phyloP scores from a whole-genome alignment of 2,329 filamentous ascomycete species.

The Penicillium sp. region DNA sequence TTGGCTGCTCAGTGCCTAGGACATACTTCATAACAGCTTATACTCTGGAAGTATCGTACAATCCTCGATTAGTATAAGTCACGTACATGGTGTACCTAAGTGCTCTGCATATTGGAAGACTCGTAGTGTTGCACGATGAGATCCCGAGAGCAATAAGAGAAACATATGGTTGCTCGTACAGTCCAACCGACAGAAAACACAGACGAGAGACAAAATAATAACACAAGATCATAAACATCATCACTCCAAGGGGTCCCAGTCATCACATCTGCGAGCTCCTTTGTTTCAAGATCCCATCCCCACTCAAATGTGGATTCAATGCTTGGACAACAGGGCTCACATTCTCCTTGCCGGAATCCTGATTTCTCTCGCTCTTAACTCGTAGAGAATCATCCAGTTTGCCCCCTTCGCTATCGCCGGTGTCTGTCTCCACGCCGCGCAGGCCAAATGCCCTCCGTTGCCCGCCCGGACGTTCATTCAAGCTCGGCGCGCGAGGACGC shows the following conservation, averaged over 20 bases:
- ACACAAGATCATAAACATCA: not conserved
- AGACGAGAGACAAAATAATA: not conserved
- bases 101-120: not conserved
- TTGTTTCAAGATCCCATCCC: slow-evolving; percentile 11
- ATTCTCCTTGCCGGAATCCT: slow-evolving; percentile 9
- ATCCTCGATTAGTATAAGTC: not conserved
- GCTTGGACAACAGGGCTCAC: slow-evolving; percentile 3
- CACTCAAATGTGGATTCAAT: slow-evolving; percentile 1
- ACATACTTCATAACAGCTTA: not conserved
- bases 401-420: slow-evolving; percentile 8
- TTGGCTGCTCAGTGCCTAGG: not conserved
- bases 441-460: slow-evolving; percentile 26
- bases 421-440: slow-evolving; percentile 15
- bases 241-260: not conserved
- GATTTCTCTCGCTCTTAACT: not conserved
- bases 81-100: not conserved
- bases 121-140: not conserved
- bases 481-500: slow-evolving; percentile 53
- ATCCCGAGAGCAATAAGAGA: not conserved
- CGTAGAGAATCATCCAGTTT: not conserved
- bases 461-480: slow-evolving; percentile 51
- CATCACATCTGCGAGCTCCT: slow-evolving; percentile 11
- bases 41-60: not conserved
- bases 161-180: not conserved
- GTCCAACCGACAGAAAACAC: not conserved